Evolutionary conservation across 805 yeast genomes (phyloP).

Genomic region (Kluyveromyces lactis): DNA sequence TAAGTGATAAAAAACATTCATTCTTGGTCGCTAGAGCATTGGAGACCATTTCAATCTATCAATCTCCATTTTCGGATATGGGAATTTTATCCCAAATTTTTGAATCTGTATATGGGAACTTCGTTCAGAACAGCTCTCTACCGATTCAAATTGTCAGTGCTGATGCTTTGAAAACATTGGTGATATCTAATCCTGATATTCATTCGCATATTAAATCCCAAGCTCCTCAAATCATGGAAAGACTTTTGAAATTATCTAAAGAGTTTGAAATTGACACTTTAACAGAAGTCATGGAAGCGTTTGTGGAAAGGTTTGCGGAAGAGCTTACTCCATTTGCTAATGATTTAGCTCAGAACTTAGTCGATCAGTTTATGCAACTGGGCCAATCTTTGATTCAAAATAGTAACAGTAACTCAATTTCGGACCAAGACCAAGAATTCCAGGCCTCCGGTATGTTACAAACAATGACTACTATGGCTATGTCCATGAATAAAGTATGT

Average conservation of each 20-base stretch:
- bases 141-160: conserved; percentile 86
- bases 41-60: conserved; percentile 43
- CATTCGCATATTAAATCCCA: conserved; percentile 60
- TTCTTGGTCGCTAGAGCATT: conserved; percentile 67
- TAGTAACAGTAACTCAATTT: conserved; percentile 25
- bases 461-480: conserved; percentile 65
- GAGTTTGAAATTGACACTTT: conserved; percentile 79
- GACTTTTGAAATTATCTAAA: conserved; percentile 64
- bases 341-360: conserved; percentile 51
- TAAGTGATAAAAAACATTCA: conserved; percentile 42
- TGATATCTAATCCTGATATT: conserved; percentile 55
- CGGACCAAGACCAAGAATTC: conserved; percentile 52
- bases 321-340: conserved; percentile 85
- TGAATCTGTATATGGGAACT: conserved; percentile 35
- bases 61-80: conserved; percentile 30
- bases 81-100: conserved; percentile 32
- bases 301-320: conserved; percentile 79
- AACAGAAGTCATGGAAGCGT: conserved; percentile 89
- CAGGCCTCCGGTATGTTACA: conserved; percentile 62
- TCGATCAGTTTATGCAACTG: conserved; percentile 49
- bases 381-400: conserved; percentile 52
- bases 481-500: conserved; percentile 52
- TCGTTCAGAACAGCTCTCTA: conserved; percentile 37
- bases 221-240: conserved; percentile 77
- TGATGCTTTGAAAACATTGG: conserved; percentile 73